Base-by-base conservation (phyloP, 148 eudicot species). In the Bassia scoparia region DNA sequence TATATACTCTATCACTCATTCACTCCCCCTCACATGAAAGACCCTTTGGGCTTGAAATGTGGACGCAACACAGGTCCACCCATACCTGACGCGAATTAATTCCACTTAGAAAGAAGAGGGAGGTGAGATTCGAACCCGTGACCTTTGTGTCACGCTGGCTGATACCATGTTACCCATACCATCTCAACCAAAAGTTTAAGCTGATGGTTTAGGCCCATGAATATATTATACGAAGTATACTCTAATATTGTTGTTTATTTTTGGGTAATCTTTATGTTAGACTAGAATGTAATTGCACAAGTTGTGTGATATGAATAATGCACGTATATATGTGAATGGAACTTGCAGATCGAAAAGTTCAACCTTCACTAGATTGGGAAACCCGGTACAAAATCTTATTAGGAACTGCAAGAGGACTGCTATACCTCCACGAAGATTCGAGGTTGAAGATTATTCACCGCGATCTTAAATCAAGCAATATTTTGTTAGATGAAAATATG, bases 391-490 rank as follows among this genome's bases (percentile, higher is more conserved):
- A 50, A 38, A 76, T 76, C 27, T 67, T 70, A 11, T 1, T 20
- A 3, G 79, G 74, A 10, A 38, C 59, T n/a, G 74, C 74, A 50
- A 49, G 74, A 29, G 79, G 79, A 9, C 74, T 76, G 6, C 29
- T 48, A 41, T 76, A 76, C 55, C 74, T 76, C 21, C 79, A 76
- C 49, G 79, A 76, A 69, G 79, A 61, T 38, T 69, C 79, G 6
- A 64, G 66, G 14, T 56, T 59, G 11, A 75, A 75, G 60, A 75
- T 75, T 26, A 59, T 67, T 20, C 78, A 79, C 26, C 74, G 81
- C 0, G 81, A 79, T 74, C 74, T 79, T 0, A 79, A 79, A 69
- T 5, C 70, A 2, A 79, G 81, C 55, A 79, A 79, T 44, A 74
- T 79, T 52, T 35, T 79, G 7, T 18, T 79, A 16, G 81, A 79